Base-by-base conservation (phyloP, 2,329 filamentous ascomycete genomes). In the Cladophialophora immunda region DNA sequence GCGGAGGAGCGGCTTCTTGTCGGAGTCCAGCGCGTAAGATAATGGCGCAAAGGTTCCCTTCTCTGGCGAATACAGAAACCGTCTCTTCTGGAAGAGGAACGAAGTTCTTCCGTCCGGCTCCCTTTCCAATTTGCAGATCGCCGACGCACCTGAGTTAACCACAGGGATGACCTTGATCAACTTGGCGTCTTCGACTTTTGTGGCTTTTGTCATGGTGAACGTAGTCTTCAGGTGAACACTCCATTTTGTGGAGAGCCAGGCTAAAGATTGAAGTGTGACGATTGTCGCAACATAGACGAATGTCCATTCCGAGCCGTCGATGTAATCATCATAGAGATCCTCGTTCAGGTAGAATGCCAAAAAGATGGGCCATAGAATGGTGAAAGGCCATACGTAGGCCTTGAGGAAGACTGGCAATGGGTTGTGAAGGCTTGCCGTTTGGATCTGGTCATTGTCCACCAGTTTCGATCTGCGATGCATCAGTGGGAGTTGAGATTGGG, bases 161-260 rank as follows among this genome's bases (percentile, higher is more conserved):
- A 92, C 82, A 38, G 95, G 95, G 47, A 97, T 88, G 72, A 99
- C 90, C 83, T 97, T 98, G 85, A 99, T 97, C 73, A 97, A 84
- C 74, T 89, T 81, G 17, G 95, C 94, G 73, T 90, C 87, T 61
- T 90, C 84, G 38, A 98, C 83, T 57, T 85, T 87, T 67, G 85
- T 86, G 63, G 90, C 92, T 72, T 85, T 87, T 63, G 85, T 90
- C 1, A 94, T 88, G 13, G 92, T 98, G 79, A 98, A 97, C 68
- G 89, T 81, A 25, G 90, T 91, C 76, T 89, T 88, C 70, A 98
- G 83, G 76, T 94, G 90, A 78, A 99, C 93, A 76, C 92, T 98
- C 95, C 95, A 99, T 82, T 98, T 93, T 55, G 95, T 99, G 82
- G 92, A 94, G 69, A 99, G 86, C 94, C 95, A 99, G 73, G 93